Base-by-base conservation (phyloP, 2,329 filamentous ascomycete genomes). In the Zelopaecilomyces penicillatus region DNA sequence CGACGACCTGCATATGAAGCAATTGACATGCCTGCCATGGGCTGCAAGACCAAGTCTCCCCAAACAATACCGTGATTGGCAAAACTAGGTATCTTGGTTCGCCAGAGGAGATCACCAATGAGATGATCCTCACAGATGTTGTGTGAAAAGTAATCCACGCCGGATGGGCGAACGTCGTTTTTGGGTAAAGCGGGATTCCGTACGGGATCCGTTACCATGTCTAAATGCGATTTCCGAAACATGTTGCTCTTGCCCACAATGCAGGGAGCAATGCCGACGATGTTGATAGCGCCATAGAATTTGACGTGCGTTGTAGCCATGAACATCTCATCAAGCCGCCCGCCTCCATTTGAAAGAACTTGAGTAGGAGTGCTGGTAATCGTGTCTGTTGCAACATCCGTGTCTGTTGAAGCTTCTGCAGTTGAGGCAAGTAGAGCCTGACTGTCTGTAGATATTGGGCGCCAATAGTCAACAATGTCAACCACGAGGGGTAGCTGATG, bases 71-170 rank as follows among this genome's bases (percentile, higher is more conserved):
- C 85, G 61, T 98, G 93, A 56, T 94, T 94, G 35, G 76, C 75
- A 66, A 78, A 84, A 2, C 77, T 75, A 0, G 77, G 74, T 5
- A 85, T 65, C 2, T 67, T 58, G n/a, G 78, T 75, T 44, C 82
- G 81, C 89, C 90, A 98, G 4, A 98, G 74, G 1, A 93, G 68
- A 54, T 98, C 93, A 9, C 91, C 91, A 44, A 98, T 95, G 27
- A 96, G 71, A 58, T 98, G 93, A 60, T 98, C 93, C 63, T 98
- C 94, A 68, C 93, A 98, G 59, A 98, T 97, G 60, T 95, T 95
- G 52, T 87, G 77, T 3, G 88, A 95, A 66, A 98, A 98, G 66
- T 83, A 90, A 64, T 97, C 89, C 52, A 98, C 83, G 0, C 93
- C 94, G 0, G 60, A 61, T 67, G 80, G 61, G 54, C 74, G 63